Evolutionary conservation across 768 basidiomycete genomes (phyloP).

Genomic region (Macrolepiota albuminosa): DNA sequence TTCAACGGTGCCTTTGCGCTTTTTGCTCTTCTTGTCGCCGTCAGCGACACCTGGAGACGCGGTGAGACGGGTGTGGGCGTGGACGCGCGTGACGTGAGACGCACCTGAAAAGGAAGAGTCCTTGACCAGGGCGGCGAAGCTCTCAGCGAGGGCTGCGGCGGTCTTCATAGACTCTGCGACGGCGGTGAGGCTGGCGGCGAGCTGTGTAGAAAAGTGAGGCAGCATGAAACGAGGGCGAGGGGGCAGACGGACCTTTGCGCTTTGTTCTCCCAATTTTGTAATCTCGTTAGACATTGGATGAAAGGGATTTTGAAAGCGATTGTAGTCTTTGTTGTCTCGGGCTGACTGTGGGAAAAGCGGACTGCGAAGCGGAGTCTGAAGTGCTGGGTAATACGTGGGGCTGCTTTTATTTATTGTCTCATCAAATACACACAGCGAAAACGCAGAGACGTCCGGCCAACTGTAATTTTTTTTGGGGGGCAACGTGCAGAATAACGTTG

Average conservation of each 20-base stretch:
- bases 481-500: slow-evolving; percentile 18
- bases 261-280: slow-evolving; percentile 25
- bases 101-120: slow-evolving; percentile 19
- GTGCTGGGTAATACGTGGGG: slow-evolving; percentile 14
- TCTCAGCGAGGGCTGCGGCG: slow-evolving; percentile 56
- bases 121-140: slow-evolving; percentile 47
- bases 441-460: slow-evolving; percentile 12
- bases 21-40: slow-evolving; percentile 29
- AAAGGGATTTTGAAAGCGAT: slow-evolving; percentile 9
- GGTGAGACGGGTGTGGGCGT: slow-evolving; percentile 12
- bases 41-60: slow-evolving; percentile 17
- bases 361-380: slow-evolving; percentile 28
- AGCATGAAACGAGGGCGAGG: not conserved
- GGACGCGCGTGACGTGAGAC: not conserved
- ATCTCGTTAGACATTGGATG: slow-evolving; percentile 22
- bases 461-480: slow-evolving; percentile 13
- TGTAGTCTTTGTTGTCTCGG: slow-evolving; percentile 16
- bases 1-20: slow-evolving; percentile 46
- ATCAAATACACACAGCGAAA: slow-evolving; percentile 13
- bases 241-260: slow-evolving; percentile 28
- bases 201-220: slow-evolving; percentile 32
- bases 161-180: slow-evolving; percentile 63
- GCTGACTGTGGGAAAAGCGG: slow-evolving; percentile 34
- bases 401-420: slow-evolving; percentile 6
- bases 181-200: slow-evolving; percentile 46